phyloP scores from a whole-genome alignment of 2,329 filamentous ascomycete species.

The Claviceps sorghi region DNA sequence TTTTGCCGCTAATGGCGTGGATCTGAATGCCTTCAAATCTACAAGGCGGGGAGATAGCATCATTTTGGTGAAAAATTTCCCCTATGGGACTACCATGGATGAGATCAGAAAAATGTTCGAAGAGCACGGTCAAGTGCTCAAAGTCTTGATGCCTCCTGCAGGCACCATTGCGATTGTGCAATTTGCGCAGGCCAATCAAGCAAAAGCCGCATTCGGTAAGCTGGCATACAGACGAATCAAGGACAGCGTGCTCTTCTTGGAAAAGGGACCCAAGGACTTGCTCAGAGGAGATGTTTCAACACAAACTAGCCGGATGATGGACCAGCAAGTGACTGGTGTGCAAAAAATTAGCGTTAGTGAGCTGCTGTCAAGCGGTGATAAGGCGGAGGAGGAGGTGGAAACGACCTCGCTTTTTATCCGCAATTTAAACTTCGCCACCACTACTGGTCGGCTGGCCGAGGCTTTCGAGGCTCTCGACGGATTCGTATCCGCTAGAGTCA shows the following conservation, averaged over 20 bases:
- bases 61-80: conserved; percentile 90
- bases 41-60: conserved; percentile 71
- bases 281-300: conserved; percentile 32
- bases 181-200: conserved; percentile 64
- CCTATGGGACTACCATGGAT: conserved; percentile 63
- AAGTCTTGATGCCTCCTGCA: conserved; percentile 79
- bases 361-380: conserved; percentile 44
- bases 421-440: conserved; percentile 87
- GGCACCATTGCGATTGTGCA: conserved; percentile 91
- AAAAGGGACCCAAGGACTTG: conserved; percentile 78
- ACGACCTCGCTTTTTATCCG: conserved; percentile 79
- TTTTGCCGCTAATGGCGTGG: conserved; percentile 74
- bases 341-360: conserved; percentile 56
- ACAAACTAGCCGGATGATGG: conserved; percentile 18
- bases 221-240: conserved; percentile 84
- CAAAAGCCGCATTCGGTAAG: conserved; percentile 67
- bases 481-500: conserved; percentile 78
- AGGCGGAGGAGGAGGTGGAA: conserved; percentile 42
- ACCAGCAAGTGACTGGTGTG: conserved; percentile 25
- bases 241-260: conserved; percentile 80
- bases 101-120: conserved; percentile 73
- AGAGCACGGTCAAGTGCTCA: conserved; percentile 66
- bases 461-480: conserved; percentile 71
- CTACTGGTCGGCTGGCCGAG: conserved; percentile 58
- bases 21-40: conserved; percentile 81